A percentile compares a stretch with the other conserved stretches of the same genome.
These are phyloP conservation scores for Papiliotrema nemorosa DNA, from an alignment of 1,284 basidiomycete species.

Conservation along the genomic window DNA sequence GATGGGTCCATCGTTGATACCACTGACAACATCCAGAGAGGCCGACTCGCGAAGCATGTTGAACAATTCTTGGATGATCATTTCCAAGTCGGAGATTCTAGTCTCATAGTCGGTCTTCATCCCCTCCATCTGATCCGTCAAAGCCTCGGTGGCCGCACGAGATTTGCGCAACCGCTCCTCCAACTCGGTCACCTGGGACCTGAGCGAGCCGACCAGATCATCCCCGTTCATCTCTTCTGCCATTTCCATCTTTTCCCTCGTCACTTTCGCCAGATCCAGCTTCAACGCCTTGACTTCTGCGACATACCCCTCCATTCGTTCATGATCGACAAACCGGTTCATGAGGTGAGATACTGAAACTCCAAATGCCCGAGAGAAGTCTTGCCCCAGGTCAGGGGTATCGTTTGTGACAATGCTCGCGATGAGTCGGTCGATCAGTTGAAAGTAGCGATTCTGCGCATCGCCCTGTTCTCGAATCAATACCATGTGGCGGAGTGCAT, in stretches of 20 bases:
- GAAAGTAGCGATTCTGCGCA: constrained; percentile 79
- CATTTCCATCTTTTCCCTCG: constrained; percentile 54
- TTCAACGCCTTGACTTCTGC: constrained; percentile 71
- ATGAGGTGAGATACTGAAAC: constrained; percentile 86
- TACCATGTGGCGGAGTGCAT: constrained; percentile 86
- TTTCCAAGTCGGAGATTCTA: constrained; percentile 79
- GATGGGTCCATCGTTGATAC: constrained; percentile 56
- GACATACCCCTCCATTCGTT: constrained; percentile 73
- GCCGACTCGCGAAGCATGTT: constrained; percentile 83
- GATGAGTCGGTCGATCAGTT: constrained; percentile 88
- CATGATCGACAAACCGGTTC: constrained; percentile 86
- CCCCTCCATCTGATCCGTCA: constrained; percentile 73
- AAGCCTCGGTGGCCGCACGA: constrained; percentile 68
- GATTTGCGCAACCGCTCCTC: constrained; percentile 78
- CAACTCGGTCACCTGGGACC: constrained; percentile 65
- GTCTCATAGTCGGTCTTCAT: constrained; percentile 83
- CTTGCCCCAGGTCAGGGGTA: constrained; percentile 64
- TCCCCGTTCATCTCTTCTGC: constrained; percentile 77
- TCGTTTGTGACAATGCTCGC: constrained; percentile 87
- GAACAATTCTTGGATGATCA: constrained; percentile 90
- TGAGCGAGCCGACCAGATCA: constrained; percentile 78
- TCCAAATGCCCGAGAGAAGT: constrained; percentile 80
- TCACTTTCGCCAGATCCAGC: constrained; percentile 53
- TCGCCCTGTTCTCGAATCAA: constrained; percentile 86
- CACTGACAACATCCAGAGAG: constrained; percentile 67